Percentiles rank a stretch among this genome's conserved stretches.
Evolutionary conservation across 768 basidiomycete genomes (phyloP).

Genomic region (Phlegmacium glaucopus): DNA sequence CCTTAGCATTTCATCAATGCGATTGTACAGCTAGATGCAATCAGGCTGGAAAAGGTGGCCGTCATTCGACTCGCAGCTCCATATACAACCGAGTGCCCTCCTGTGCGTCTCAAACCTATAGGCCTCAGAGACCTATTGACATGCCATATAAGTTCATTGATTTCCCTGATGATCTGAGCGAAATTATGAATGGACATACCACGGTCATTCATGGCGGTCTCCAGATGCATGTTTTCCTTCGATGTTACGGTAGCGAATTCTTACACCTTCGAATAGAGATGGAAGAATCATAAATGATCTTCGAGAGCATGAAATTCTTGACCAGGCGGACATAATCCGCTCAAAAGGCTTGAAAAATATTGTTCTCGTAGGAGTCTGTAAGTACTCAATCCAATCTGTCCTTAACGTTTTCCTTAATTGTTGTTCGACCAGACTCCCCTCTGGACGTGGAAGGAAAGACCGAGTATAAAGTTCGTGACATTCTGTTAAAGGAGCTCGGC

Average conservation of each 20-base stretch:
- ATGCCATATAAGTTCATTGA: conserved; percentile 29
- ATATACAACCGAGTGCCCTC: conserved; percentile 54
- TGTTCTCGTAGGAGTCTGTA: conserved; percentile 30
- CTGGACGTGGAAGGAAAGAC: conserved; percentile 28
- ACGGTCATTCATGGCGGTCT: conserved; percentile 34
- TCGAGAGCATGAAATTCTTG: conserved; percentile 40
- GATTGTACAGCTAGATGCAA: conserved; percentile 52
- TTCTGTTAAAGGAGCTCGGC: conserved; percentile 30
- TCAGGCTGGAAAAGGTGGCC: conserved; percentile 55
- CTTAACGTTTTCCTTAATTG: background rate
- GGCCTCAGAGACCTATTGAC: no score
- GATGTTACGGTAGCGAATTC: background rate
- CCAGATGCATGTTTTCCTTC: conserved; percentile 39
- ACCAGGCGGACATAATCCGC: conserved; percentile 35
- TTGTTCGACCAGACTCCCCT: conserved; percentile 21
- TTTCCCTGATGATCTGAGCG: conserved; percentile 27
- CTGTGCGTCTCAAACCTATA: conserved; percentile 36
- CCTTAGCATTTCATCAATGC: conserved; percentile 54
- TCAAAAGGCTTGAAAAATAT: conserved; percentile 26
- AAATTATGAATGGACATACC: conserved; percentile 27
- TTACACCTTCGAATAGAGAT: conserved; percentile 16
- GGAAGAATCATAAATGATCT: conserved; percentile 32
- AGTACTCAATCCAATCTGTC: background rate
- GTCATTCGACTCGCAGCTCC: conserved; percentile 62
- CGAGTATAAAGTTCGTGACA: conserved; percentile 29